Evolutionary conservation across 345 rosid genomes (phyloP), one percentile per base, ranked within the genome.

Genomic region (Heritiera fomes): DNA sequence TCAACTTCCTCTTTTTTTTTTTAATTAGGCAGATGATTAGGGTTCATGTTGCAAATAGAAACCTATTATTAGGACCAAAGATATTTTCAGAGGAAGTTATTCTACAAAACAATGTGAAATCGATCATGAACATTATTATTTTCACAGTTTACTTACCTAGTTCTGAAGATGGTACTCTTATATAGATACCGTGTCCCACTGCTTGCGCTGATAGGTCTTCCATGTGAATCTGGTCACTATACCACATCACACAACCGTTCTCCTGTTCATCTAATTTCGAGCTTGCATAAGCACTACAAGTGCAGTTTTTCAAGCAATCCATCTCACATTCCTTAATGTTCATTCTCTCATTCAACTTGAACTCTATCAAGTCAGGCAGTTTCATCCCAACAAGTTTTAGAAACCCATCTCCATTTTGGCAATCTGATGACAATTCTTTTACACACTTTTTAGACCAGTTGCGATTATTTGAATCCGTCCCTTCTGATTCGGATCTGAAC

Each of bases 371-470:
- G 43, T 1, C 43, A 5, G 43, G 43, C 43, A 41, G 28, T 77
- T 85, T 82, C 47, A 40, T 4, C 6, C 43, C 6, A 41, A 82
- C 28, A 6, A 43, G 56, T 13, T 67, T 78, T 78, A 73, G 7
- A 66, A 89, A 89, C 7, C 80, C 82, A 8, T 87, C 88, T 32
- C 59, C 70, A 69, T 1, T 7, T 34, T 87, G 83, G 0, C 66
- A 58, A 38, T 84, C 38, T 45, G 17, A 34, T 34, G 38, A 3
- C 38, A 3, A 34, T 34, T 34, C 38, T 34, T 34, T 34, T 34
- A 34, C 3, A 3, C 38, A 34, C 38, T 34, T 34, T 34, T 34
- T 34, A 20, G 85, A 81, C 80, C 91, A 87, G 58, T 81, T 1
- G 38, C 38, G 38, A 34, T 34, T 34, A 0, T 34, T 34, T 34